Base-by-base conservation (phyloP, 2,329 filamentous ascomycete genomes). In the Acephala macrosclerotiorum region DNA sequence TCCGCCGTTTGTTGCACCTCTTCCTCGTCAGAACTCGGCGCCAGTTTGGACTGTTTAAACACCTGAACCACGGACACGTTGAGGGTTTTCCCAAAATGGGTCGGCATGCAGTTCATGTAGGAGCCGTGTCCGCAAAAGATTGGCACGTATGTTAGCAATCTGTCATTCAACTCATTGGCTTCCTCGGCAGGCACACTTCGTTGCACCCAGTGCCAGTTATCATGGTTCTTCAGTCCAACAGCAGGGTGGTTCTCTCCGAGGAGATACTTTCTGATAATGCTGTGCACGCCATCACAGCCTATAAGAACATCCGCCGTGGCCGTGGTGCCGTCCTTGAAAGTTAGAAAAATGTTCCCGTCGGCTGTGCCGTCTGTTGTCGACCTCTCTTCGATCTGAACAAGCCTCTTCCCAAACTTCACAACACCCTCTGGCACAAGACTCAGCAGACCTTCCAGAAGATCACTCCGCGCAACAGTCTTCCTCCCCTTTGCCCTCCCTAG, bases 221-320 rank as follows among this genome's bases (percentile, higher is more conserved):
- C 51, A 45, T 62, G 60, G 26, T 45, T 45, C 26, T 62, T 57
- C 22, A 55, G 26, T 58, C 53, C 60, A 33, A 47, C 25, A 20
- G 60, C 60, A 29, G 60, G 60, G 58, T 62, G 51, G 16, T 62
- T 22, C 8, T 22, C 20, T 18, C 60, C 60, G 18, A 62, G 60
- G 14, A 62, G 51, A 35, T 62, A 47, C 29, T 62, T 62, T 36
- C 60, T 58, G 6, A 56, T 45, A 14, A 57, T 25, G 29, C 60
- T 62, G 26, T 62, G 60, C 26, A 58, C 61, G 22, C 56, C 35
- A 45, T 55, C 49, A 14, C 49, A 33, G 7, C 49, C 49, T 14
- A 55, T 55, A 14, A 55, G 22, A 5, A 55, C 49, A 55, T 55
- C 49, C 12, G 29, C 49, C 22, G 16, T 35, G 12, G 25, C 49